These are phyloP conservation scores for Leptographium wingfieldii DNA, from an alignment of 2,329 filamentous ascomycete genomes.

Conservation along the genomic window DNA sequence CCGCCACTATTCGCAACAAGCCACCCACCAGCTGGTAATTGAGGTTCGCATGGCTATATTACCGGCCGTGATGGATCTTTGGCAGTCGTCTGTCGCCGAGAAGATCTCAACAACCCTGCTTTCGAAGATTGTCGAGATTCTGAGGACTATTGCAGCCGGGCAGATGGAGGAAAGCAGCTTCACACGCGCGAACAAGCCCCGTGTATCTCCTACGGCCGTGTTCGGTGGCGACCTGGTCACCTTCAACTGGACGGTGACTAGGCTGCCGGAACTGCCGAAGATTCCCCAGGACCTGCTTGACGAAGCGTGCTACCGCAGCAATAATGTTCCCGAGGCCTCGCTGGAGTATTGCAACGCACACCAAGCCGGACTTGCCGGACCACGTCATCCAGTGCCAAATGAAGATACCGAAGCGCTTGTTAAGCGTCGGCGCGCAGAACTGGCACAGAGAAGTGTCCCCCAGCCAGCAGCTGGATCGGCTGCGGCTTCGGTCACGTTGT, in stretches of 20 bases:
- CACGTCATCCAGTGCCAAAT: constrained; percentile 54
- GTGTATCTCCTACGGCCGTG: constrained; percentile 2
- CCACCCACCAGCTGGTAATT: constrained; percentile 65
- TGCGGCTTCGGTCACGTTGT: background rate
- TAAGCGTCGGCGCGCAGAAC: constrained; percentile 8
- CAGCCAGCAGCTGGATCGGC: background rate
- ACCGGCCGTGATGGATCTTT: constrained; percentile 63
- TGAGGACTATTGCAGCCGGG: constrained; percentile 65
- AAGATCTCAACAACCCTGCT: constrained; percentile 62
- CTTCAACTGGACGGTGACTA: constrained; percentile 34
- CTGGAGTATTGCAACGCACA: constrained; percentile 65
- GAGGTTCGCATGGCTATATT: constrained; percentile 73
- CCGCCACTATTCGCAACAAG: constrained; percentile 24
- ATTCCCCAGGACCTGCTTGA: constrained; percentile 45
- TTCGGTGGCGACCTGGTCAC: constrained; percentile 17
- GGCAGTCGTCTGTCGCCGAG: constrained; percentile 76
- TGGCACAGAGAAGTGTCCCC: constrained; percentile 10
- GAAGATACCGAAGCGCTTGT: constrained; percentile 31
- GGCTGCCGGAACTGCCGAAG: constrained; percentile 24
- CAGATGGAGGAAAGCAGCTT: constrained; percentile 48
- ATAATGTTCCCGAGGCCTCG: constrained; percentile 48
- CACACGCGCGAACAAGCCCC: background rate
- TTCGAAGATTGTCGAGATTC: constrained; percentile 68
- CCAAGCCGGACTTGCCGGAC: constrained; percentile 40
- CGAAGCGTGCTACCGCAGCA: constrained; percentile 75